Evolutionary conservation across 805 yeast genomes (phyloP).

Genomic region (Zygosaccharomyces bisporus): DNA sequence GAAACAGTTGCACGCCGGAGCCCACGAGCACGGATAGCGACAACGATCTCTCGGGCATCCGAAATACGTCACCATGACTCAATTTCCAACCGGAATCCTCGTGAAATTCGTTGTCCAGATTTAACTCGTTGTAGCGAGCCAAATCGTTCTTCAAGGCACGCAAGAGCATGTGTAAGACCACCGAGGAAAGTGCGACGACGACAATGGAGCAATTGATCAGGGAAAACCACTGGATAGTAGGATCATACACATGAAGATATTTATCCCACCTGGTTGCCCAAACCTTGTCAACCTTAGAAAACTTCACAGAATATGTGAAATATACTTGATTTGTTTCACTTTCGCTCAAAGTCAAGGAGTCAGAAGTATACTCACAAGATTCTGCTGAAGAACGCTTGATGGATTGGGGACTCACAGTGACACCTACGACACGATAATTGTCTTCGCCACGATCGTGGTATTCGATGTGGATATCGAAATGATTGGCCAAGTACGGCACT

Average conservation of each 20-base stretch:
- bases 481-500: slow-evolving; percentile 67
- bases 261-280: slow-evolving; percentile 99
- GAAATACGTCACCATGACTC: slow-evolving; percentile 90
- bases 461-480: slow-evolving; percentile 72
- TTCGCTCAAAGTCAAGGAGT: slow-evolving; percentile 48
- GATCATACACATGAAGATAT: slow-evolving; percentile 85
- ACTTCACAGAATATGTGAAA: slow-evolving; percentile 81
- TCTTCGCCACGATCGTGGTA: slow-evolving; percentile 71
- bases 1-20: slow-evolving; percentile 77
- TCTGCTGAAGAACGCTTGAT: slow-evolving; percentile 41
- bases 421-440: slow-evolving; percentile 86
- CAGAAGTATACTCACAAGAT: slow-evolving; percentile 29
- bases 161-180: slow-evolving; percentile 73
- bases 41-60: slow-evolving; percentile 71
- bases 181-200: slow-evolving; percentile 68
- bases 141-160: slow-evolving; percentile 83
- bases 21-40: slow-evolving; percentile 78
- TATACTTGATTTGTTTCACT: slow-evolving; percentile 54
- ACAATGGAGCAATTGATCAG: slow-evolving; percentile 80
- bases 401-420: slow-evolving; percentile 69
- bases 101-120: slow-evolving; percentile 78
- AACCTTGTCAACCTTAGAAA: slow-evolving; percentile 62
- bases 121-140: slow-evolving; percentile 81
- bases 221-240: slow-evolving; percentile 95
- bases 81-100: slow-evolving; percentile 98